Evolutionary conservation across 2,329 filamentous ascomycete genomes (phyloP).

Genomic region (Xenosphaeropsis pyriputrescens): DNA sequence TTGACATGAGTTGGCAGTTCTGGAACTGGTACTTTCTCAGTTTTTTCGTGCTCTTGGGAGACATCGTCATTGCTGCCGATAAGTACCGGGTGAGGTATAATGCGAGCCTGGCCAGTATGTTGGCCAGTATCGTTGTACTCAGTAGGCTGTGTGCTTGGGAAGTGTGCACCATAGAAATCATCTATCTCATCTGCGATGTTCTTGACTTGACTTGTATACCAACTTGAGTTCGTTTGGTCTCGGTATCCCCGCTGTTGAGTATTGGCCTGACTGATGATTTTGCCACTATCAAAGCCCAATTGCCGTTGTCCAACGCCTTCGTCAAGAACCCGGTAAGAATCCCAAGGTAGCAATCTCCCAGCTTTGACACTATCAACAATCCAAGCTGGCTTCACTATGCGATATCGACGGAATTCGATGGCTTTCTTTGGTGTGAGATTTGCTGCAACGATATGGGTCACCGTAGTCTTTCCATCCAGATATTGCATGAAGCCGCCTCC

Average conservation of each 20-base stretch:
- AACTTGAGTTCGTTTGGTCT: constrained; percentile 70
- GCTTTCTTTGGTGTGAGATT: constrained; percentile 84
- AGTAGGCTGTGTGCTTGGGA: constrained; percentile 10
- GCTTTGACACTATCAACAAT: constrained; percentile 77
- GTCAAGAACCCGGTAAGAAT: constrained; percentile 69
- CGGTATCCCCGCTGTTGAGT: constrained; percentile 51
- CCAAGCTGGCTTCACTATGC: constrained; percentile 92
- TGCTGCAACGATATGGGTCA: constrained; percentile 91
- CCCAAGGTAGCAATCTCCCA: constrained; percentile 74
- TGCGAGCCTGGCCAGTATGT: no score
- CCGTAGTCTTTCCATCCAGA: constrained; percentile 83
- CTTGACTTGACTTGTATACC: constrained; percentile 63
- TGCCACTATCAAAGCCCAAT: constrained; percentile 45
- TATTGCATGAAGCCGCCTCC: constrained; percentile 95
- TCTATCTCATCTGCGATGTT: constrained; percentile 23
- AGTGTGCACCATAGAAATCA: constrained; percentile 22
- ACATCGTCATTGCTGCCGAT: background rate
- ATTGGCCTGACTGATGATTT: constrained; percentile 51
- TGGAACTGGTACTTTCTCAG: background rate
- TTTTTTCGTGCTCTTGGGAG: background rate
- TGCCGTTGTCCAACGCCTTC: constrained; percentile 74
- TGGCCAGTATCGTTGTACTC: constrained; percentile 1
- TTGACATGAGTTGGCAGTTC: constrained; percentile 1
- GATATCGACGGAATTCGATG: constrained; percentile 74
- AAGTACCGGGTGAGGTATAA: background rate